phyloP scores from a whole-genome alignment of 1,284 basidiomycete species.

The Laetiporus sulphureus region DNA sequence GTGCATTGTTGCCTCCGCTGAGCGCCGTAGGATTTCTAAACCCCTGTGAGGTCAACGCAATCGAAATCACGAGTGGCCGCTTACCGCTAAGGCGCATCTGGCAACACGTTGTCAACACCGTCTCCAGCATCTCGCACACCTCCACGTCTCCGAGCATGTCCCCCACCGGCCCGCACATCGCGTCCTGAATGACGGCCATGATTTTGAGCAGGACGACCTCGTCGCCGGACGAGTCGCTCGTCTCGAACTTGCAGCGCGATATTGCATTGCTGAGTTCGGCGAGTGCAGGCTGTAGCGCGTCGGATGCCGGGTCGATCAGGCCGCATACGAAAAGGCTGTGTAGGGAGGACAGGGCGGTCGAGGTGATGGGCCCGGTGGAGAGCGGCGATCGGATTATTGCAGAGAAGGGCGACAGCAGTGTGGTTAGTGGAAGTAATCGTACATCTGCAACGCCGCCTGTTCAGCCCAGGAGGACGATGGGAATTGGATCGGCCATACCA shows the following conservation, averaged over 20 bases:
- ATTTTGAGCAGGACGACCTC: constrained; percentile 94
- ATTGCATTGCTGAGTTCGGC: constrained; percentile 85
- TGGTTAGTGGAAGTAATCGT: constrained; percentile 43
- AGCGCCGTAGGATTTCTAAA: constrained; percentile 79
- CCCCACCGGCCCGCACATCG: constrained; percentile 68
- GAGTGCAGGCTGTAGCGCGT: constrained; percentile 57
- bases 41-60: constrained; percentile 11
- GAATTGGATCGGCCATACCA: constrained; percentile 43
- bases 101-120: constrained; percentile 94
- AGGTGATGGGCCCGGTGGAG: constrained; percentile 93
- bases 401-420: constrained; percentile 84
- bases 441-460: constrained; percentile 41
- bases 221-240: constrained; percentile 91
- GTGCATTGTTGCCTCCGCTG: constrained; percentile 95
- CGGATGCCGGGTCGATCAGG: constrained; percentile 53
- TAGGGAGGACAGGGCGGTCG: constrained; percentile 81
- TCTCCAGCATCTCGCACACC: constrained; percentile 98
- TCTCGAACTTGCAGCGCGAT: constrained; percentile 97
- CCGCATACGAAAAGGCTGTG: constrained; percentile 82
- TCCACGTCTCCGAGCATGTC: constrained; percentile 81
- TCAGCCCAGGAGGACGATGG: background rate
- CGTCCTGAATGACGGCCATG: constrained; percentile 85
- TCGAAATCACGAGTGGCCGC: constrained; percentile 25
- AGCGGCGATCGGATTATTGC: constrained; percentile 88
- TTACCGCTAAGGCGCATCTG: constrained; percentile 91